Conservation (phyloP, 2,329 filamentous ascomycete species). For the Mycosphaerella sp. region DNA sequence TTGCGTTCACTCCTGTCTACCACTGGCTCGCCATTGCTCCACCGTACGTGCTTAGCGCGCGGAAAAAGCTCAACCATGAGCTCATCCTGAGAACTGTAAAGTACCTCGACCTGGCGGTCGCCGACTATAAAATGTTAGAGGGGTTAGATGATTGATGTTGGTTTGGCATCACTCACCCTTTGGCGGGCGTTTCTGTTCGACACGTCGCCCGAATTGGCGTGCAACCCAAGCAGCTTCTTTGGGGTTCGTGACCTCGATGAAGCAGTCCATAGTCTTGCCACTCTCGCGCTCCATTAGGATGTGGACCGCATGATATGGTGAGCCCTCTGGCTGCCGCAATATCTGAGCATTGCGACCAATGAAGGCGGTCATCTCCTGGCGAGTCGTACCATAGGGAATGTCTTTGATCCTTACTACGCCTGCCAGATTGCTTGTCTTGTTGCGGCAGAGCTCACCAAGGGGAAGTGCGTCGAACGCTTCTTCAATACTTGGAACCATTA, state of each 20-base stretch:
- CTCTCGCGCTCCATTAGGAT: slow-evolving; percentile 53
- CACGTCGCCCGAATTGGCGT: slow-evolving; percentile 34
- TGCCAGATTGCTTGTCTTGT: slow-evolving; percentile 31
- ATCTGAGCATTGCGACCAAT: slow-evolving; percentile 41
- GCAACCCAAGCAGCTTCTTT: slow-evolving; percentile 38
- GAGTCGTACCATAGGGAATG: slow-evolving; percentile 48
- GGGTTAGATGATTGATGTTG: too few species aligned
- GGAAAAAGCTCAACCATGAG: slow-evolving; percentile 49
- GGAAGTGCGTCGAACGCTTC: slow-evolving; percentile 28
- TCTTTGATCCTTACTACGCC: slow-evolving; percentile 30
- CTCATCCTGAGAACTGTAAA: slow-evolving; percentile 42
- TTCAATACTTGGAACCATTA: slow-evolving; percentile 24
- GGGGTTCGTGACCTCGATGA: slow-evolving; percentile 41
- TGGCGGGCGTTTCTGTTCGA: slow-evolving; percentile 35
- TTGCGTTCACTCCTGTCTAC: slow-evolving; percentile 34
- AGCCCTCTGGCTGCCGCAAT: slow-evolving; percentile 42
- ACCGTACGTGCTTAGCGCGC: slow-evolving; percentile 45
- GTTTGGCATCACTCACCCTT: slow-evolving; percentile 20
- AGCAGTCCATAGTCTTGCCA: slow-evolving; percentile 52
- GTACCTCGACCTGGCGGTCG: slow-evolving; percentile 43
- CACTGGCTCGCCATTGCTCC: slow-evolving; percentile 36
- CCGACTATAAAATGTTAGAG: slow-evolving; percentile 33
- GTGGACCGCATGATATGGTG: slow-evolving; percentile 44
- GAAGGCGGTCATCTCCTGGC: slow-evolving; percentile 45
- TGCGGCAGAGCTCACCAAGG: slow-evolving; percentile 30